A percentile compares a stretch with the other conserved stretches of the same genome.
These are phyloP conservation scores for Nothophytophthora sp. DNA, from an alignment of 352 stramenopile genomes.

Conservation along the genomic window DNA sequence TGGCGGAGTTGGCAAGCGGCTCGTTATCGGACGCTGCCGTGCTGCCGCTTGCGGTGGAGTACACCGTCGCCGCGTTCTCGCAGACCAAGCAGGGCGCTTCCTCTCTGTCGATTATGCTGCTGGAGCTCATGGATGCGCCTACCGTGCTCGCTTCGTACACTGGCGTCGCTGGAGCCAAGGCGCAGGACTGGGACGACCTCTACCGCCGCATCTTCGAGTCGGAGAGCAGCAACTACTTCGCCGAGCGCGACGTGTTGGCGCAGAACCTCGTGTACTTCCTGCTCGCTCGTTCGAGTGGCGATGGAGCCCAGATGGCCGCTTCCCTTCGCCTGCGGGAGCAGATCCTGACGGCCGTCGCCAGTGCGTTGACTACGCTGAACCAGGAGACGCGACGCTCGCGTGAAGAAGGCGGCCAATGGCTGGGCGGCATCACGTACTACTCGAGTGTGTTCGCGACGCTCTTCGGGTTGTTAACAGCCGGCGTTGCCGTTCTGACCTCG, in stretches of 20 bases:
- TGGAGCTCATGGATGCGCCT: slow-evolving; percentile 39
- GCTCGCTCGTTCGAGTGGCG: slow-evolving; percentile 20
- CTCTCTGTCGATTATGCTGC: slow-evolving; percentile 31
- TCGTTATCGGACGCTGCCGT: slow-evolving; percentile 57
- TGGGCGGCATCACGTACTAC: slow-evolving; percentile 72
- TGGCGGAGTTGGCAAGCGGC: background rate
- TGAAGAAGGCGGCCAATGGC: slow-evolving; percentile 34
- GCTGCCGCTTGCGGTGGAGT: slow-evolving; percentile 53
- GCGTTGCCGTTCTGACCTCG: slow-evolving; percentile 36
- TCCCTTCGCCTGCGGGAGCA: slow-evolving; percentile 25
- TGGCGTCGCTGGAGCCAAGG: slow-evolving; percentile 32
- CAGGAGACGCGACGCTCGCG: slow-evolving; percentile 20
- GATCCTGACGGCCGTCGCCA: slow-evolving; percentile 27
- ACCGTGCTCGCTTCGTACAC: slow-evolving; percentile 46
- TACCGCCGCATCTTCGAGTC: slow-evolving; percentile 78
- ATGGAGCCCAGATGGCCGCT: slow-evolving; percentile 2
- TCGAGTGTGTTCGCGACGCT: slow-evolving; percentile 59
- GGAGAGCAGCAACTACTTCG: slow-evolving; percentile 82
- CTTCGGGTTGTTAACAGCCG: slow-evolving; percentile 43
- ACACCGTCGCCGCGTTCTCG: slow-evolving; percentile 40
- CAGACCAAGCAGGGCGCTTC: slow-evolving; percentile 25
- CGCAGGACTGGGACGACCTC: slow-evolving; percentile 54
- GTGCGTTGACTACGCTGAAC: slow-evolving; percentile 30
- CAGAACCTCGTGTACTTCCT: slow-evolving; percentile 57
- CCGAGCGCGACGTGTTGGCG: slow-evolving; percentile 56